These are phyloP conservation scores for Shiraia bambusicola DNA, from an alignment of 2,329 filamentous ascomycete species.

Conservation along the genomic window DNA sequence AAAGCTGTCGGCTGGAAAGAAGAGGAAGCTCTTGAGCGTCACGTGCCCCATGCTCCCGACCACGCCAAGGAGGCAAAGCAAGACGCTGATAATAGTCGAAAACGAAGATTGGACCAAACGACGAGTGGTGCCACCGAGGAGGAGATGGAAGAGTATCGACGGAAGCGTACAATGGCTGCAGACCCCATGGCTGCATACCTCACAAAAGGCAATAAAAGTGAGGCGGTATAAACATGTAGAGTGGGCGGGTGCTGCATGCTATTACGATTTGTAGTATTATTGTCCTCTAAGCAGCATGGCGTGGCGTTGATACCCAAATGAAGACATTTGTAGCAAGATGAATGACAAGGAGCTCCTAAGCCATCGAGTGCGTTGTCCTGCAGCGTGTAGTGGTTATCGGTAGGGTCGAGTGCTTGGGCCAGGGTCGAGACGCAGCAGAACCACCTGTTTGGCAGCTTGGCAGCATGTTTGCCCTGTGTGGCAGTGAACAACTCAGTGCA, in stretches of 20 bases:
- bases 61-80: constrained; percentile 44
- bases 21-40: constrained; percentile 44
- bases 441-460: constrained; percentile 18
- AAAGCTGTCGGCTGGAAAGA: constrained; percentile 47
- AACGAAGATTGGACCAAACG: constrained; percentile 78
- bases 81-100: constrained; percentile 55
- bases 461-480: constrained; percentile 18
- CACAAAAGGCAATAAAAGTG: constrained; percentile 65
- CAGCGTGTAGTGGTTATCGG: constrained; percentile 29
- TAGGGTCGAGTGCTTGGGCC: constrained; percentile 15
- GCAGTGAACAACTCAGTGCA: constrained; percentile 28
- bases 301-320: constrained; percentile 33
- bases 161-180: constrained; percentile 69
- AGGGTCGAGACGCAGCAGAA: constrained; percentile 13
- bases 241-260: constrained; percentile 4
- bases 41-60: constrained; percentile 49
- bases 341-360: constrained; percentile 39
- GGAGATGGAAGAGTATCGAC: constrained; percentile 82
- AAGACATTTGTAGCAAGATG: constrained; percentile 25
- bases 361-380: constrained; percentile 39
- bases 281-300: constrained; percentile 35
- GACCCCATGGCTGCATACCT: constrained; percentile 87
- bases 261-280: constrained; percentile 14
- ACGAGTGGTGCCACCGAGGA: constrained; percentile 75
- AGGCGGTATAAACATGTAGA: constrained; percentile 50